Evolutionary conservation across 2,329 filamentous ascomycete species (phyloP).

Genomic region (Colletotrichum tropicale): DNA sequence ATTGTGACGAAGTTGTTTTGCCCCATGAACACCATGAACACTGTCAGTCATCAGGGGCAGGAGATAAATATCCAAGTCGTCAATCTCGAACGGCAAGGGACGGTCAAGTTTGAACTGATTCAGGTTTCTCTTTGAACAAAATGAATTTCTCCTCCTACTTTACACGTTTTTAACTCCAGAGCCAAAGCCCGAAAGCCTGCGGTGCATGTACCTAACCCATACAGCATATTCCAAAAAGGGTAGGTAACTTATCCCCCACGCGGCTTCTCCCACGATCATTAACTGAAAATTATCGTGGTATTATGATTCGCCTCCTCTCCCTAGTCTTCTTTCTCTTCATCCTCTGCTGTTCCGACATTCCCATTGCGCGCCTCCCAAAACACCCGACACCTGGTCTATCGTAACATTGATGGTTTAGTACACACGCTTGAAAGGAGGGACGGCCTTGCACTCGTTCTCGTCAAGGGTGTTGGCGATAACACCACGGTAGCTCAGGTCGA

Average conservation of each 20-base stretch:
- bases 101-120: not conserved
- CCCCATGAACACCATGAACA: not conserved
- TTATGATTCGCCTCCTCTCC: constrained; percentile 1
- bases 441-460: constrained; percentile 93
- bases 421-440: constrained; percentile 95
- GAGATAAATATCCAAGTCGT: not conserved
- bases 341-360: not conserved
- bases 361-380: not conserved
- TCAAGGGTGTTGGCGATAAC: constrained; percentile 87
- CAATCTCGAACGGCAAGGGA: not conserved
- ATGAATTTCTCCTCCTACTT: constrained; percentile 19
- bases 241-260: not conserved
- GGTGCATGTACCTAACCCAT: constrained; percentile 7
- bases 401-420: constrained; percentile 61
- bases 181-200: constrained; percentile 18
- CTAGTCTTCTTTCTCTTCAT: not conserved
- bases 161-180: constrained; percentile 21
- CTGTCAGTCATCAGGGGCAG: not conserved
- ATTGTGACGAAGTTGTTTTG: not conserved
- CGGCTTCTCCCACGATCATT: constrained; percentile 13
- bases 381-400: constrained; percentile 14
- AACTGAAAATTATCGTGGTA: constrained; percentile 10
- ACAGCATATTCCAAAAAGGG: not conserved
- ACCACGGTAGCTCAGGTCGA: constrained; percentile 84
- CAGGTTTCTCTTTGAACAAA: constrained; percentile 13